These are phyloP conservation scores for Neonectria coccinea DNA, from an alignment of 2,329 filamentous ascomycete genomes.

Conservation along the genomic window DNA sequence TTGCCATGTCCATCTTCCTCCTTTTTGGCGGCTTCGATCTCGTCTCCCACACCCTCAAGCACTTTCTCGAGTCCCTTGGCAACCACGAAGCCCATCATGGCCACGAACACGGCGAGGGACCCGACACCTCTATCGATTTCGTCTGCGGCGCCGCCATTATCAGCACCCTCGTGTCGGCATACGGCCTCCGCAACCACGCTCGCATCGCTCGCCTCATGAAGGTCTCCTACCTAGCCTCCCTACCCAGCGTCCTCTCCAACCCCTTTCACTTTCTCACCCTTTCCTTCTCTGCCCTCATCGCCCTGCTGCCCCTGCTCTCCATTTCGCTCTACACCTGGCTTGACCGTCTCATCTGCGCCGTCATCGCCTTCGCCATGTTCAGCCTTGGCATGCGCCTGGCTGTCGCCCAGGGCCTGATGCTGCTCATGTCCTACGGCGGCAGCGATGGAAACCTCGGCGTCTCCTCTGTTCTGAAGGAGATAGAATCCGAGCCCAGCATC, in stretches of 20 bases:
- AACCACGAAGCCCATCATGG: constrained; percentile 78
- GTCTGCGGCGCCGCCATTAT: constrained; percentile 84
- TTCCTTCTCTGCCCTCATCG: constrained; percentile 82
- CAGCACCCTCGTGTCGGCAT: constrained; percentile 86
- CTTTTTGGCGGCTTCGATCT: constrained; percentile 98
- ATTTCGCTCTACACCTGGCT: constrained; percentile 85
- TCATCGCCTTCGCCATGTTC: constrained; percentile 91
- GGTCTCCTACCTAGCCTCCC: constrained; percentile 81
- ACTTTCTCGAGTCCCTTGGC: constrained; percentile 77
- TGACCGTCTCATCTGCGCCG: constrained; percentile 82
- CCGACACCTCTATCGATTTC: constrained; percentile 81
- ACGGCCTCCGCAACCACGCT: constrained; percentile 88
- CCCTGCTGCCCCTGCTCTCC: constrained; percentile 84
- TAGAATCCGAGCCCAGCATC: constrained; percentile 83
- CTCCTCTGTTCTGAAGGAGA: constrained; percentile 82
- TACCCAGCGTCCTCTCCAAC: constrained; percentile 91
- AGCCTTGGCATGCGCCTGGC: constrained; percentile 85
- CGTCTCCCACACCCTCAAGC: constrained; percentile 92
- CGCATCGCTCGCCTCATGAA: constrained; percentile 93
- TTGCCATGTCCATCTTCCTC: constrained; percentile 94
- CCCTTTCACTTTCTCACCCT: constrained; percentile 95
- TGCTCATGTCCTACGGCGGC: constrained; percentile 86
- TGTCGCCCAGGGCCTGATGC: constrained; percentile 88
- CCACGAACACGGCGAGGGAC: constrained; percentile 70
- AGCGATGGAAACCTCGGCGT: constrained; percentile 62